Evolutionary conservation across 768 basidiomycete genomes (phyloP), one percentile per base, ranked within the genome.

Genomic region (Thelephora ganbajun): DNA sequence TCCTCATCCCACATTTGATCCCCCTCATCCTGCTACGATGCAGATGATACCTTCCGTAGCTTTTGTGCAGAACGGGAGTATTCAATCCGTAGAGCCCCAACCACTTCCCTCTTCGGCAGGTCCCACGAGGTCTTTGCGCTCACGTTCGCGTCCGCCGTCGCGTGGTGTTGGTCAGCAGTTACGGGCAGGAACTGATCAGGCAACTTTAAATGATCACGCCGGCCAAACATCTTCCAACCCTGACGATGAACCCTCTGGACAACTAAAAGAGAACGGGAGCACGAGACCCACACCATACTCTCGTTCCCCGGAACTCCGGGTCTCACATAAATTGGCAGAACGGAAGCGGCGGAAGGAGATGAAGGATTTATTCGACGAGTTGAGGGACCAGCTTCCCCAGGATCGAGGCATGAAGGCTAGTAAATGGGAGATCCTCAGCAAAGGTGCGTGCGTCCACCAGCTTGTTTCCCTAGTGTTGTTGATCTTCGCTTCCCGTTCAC

Each of bases 371-470:
- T 98, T 98, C 59, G 96, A 99, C 56, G 96, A 99, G 62, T 67
- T 99, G 53, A 76, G 91, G 49, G 93, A 96, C 62, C 80, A 88
- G 57, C 68, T 99, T 20, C 96, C 96, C 1, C 83, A 83, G 45
- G 91, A 91, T 67, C 77, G 85, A 46, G 91, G 84, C 37, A 87
- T 92, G 80, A 98, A 98, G 61, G 85, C 90, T 16, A 92, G 88
- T 67, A 99, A 99, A 67, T 98, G 94, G 96, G 96, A 99, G 69
- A 97, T 97, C 51, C 66, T 99, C 33, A 93, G 83, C 65, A 94
- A 96, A 80, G 88, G 93, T 88, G 54, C 53, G 73, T 61, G 39
- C 22, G 9, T 41, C 14, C 39, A 16, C 6, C 22, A 9, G 6
- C 9, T 41, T 16, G 14, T 47, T 37, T 20, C 14, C 35, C 45